These are phyloP conservation scores for Saccharomycopsis fermentans DNA, from an alignment of 805 yeast species.

Conservation along the genomic window DNA sequence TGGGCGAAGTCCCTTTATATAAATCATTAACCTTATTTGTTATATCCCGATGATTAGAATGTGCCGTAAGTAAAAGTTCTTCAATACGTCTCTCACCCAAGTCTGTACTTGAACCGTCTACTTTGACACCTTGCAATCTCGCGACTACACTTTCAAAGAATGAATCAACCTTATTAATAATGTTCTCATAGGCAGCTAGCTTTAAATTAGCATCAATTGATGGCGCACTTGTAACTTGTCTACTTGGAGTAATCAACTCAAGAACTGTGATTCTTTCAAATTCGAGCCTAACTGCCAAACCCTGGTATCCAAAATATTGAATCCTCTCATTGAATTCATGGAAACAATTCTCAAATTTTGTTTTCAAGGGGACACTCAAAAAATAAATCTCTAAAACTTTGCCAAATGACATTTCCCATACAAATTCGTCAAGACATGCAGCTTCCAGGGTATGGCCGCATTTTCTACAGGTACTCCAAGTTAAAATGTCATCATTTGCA, in stretches of 20 bases:
- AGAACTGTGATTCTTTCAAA: slow-evolving; percentile 65
- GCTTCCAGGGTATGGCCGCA: slow-evolving; percentile 73
- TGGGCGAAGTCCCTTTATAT: slow-evolving; percentile 45
- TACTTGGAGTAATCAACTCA: slow-evolving; percentile 69
- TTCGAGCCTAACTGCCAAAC: slow-evolving; percentile 69
- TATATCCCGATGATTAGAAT: slow-evolving; percentile 40
- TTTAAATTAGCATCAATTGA: slow-evolving; percentile 60
- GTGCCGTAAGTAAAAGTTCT: slow-evolving; percentile 44
- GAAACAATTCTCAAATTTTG: slow-evolving; percentile 55
- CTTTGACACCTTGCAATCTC: slow-evolving; percentile 60
- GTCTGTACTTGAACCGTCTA: slow-evolving; percentile 61
- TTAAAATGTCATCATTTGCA: slow-evolving; percentile 41
- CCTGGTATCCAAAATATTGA: slow-evolving; percentile 75
- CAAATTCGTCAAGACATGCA: slow-evolving; percentile 69
- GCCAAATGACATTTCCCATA: slow-evolving; percentile 89
- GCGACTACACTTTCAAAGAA: slow-evolving; percentile 68
- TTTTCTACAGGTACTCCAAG: slow-evolving; percentile 85
- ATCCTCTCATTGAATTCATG: slow-evolving; percentile 80
- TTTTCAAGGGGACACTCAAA: slow-evolving; percentile 51
- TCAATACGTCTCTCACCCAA: slow-evolving; percentile 54
- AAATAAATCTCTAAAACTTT: slow-evolving; percentile 81
- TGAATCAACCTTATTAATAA: slow-evolving; percentile 39
- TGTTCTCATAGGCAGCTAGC: slow-evolving; percentile 45
- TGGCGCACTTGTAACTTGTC: slow-evolving; percentile 62
- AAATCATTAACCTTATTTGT: slow-evolving; percentile 37